phyloP scores from a whole-genome alignment of 169 alveolate genomes.

The Babesia caballi region DNA sequence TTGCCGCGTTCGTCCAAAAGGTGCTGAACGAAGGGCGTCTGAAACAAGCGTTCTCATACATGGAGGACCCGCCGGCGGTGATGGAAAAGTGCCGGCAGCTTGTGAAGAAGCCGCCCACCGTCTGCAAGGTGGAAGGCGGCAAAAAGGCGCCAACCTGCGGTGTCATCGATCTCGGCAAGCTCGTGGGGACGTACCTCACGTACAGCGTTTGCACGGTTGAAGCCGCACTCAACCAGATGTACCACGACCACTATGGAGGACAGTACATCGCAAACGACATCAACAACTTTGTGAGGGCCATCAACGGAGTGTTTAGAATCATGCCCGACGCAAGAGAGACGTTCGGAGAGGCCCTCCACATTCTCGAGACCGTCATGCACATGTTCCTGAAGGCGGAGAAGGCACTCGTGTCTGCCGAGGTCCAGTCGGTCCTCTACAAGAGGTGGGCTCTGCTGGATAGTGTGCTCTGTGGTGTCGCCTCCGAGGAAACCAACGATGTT shows the following conservation, averaged over 20 bases:
- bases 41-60: background rate
- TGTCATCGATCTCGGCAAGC: background rate
- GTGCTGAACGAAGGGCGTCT: background rate
- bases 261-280: slow-evolving; percentile 7
- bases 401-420: slow-evolving; percentile 43
- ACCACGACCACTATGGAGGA: slow-evolving; percentile 27
- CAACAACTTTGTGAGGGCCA: background rate
- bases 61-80: background rate
- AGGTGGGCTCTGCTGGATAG: slow-evolving; percentile 37
- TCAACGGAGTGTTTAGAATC: background rate
- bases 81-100: background rate
- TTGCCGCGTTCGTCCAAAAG: background rate
- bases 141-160: background rate
- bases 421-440: slow-evolving; percentile 43
- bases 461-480: slow-evolving; percentile 44
- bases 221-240: slow-evolving; percentile 57
- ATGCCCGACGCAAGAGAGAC: background rate
- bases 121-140: slow-evolving; percentile 5
- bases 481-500: background rate
- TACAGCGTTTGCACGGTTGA: slow-evolving; percentile 46
- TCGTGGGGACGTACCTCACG: slow-evolving; percentile 27
- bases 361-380: slow-evolving; percentile 10
- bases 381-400: slow-evolving; percentile 36
- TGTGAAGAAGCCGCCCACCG: background rate
- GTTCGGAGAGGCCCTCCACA: slow-evolving; percentile 6